Conservation (phyloP, 192 early-diverging fungal species). For the Umbelopsis ramanniana region DNA sequence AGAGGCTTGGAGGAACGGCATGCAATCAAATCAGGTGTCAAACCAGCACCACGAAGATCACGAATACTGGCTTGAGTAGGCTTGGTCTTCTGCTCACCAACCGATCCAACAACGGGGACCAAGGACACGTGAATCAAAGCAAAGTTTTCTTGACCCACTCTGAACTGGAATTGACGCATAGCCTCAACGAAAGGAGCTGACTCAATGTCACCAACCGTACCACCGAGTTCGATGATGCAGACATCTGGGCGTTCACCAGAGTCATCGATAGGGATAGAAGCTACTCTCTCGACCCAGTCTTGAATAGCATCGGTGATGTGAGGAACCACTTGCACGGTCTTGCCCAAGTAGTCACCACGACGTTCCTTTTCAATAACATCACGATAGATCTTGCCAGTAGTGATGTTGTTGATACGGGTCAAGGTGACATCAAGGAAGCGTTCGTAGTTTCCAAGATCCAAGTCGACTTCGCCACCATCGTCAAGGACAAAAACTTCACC, state of each 20-base stretch:
- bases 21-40: constrained; percentile 95
- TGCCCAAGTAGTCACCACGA: constrained; percentile 95
- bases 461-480: constrained; percentile 98
- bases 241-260: constrained; percentile 86
- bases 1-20: constrained; percentile 89
- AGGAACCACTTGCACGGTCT: constrained; percentile 99
- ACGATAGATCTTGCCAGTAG: constrained; percentile 98
- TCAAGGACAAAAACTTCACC: constrained; percentile 98
- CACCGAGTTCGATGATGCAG: constrained; percentile 98
- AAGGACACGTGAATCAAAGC: constrained; percentile 97
- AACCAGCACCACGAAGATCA: constrained; percentile 92
- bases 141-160: constrained; percentile 98
- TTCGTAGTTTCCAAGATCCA: constrained; percentile 99
- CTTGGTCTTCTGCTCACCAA: constrained; percentile 99
- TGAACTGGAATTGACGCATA: constrained; percentile 99
- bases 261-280: constrained; percentile 83
- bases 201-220: constrained; percentile 99
- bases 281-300: constrained; percentile 98
- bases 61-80: constrained; percentile 97
- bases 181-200: constrained; percentile 99
- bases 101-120: constrained; percentile 94
- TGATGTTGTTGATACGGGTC: constrained; percentile 98
- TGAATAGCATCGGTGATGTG: constrained; percentile 98
- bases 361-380: constrained; percentile 94
- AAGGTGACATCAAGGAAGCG: constrained; percentile 94